Evolutionary conservation across 768 basidiomycete species (phyloP), one percentile per base, ranked within the genome.

Genomic region (Mycena olivaceomarginata): DNA sequence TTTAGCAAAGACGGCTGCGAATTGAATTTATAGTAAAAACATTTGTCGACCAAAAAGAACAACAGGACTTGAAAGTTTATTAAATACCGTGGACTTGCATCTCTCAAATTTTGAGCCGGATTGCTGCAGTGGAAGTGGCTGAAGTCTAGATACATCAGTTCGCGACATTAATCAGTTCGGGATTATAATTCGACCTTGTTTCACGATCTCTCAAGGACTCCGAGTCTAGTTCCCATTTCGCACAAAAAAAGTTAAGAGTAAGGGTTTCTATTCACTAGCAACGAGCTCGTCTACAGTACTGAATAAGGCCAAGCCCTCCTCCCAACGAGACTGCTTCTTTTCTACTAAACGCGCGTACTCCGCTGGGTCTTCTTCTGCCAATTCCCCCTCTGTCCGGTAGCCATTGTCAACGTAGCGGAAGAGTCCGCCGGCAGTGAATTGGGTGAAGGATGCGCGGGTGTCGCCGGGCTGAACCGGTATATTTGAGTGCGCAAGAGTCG

Each of bases 401-500:
- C 66, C 48, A 16, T 67, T 67, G 48, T 67, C 66, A 1, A 67
- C 66, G n/a, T 39, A 67, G 13, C 66, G 48, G 66, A 67, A 67
- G 37, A 66, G 22, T 13, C 51, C 51, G 6, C 56, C 68, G 5
- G 56, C 37, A 4, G 13, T 59, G 41, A 59, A 69, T 12, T 69
- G 68, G 0, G 68, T 69, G 25, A 67, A 67, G 16, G 67, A 67
- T 9, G 12, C 20, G 1, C 67, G 51, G 1, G 41, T 37, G 37
- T 85, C 80, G 5, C 77, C 78, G 15, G 2, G 6, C 13, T 9
- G 18, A 41, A 62, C 60, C 5, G 60, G 60, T 12, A 62, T 18
- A 9, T 18, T 75, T 18, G 76, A 80, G 16, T 62, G 67, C 84
- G 85, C 0, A 67, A 74, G 13, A 83, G 51, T 76, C 1, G 82